These are phyloP conservation scores for Batkoa obscura DNA, from an alignment of 371 early-diverging fungal genomes.

Conservation along the genomic window DNA sequence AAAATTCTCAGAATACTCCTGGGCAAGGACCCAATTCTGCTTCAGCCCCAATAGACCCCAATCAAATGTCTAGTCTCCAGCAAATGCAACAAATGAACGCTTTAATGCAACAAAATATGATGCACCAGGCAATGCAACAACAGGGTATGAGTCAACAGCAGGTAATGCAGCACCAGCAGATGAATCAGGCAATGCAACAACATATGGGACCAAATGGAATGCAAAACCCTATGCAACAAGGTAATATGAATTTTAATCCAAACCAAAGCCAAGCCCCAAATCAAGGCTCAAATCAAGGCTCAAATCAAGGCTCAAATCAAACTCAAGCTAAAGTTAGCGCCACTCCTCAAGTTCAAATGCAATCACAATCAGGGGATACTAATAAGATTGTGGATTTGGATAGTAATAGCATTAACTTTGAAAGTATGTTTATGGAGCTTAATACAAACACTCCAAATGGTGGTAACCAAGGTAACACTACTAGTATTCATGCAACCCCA, in stretches of 20 bases:
- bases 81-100: neutral
- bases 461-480: no score
- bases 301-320: neutral
- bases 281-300: neutral
- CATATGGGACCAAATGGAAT: neutral
- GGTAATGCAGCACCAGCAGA: neutral
- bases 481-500: no score
- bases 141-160: no score
- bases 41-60: neutral
- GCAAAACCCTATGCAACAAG: neutral
- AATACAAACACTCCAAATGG: no score
- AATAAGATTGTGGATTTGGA: no score
- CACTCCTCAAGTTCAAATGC: neutral
- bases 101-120: neutral
- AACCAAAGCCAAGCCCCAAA: neutral
- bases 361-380: neutral
- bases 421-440: no score
- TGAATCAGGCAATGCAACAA: neutral
- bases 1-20: neutral
- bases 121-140: neutral
- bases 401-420: no score
- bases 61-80: neutral
- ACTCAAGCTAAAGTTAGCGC: neutral
- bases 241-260: neutral
- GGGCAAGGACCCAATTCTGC: neutral